These are phyloP conservation scores for Venturia aucupariae DNA, from an alignment of 2,329 filamentous ascomycete genomes.

Conservation along the genomic window DNA sequence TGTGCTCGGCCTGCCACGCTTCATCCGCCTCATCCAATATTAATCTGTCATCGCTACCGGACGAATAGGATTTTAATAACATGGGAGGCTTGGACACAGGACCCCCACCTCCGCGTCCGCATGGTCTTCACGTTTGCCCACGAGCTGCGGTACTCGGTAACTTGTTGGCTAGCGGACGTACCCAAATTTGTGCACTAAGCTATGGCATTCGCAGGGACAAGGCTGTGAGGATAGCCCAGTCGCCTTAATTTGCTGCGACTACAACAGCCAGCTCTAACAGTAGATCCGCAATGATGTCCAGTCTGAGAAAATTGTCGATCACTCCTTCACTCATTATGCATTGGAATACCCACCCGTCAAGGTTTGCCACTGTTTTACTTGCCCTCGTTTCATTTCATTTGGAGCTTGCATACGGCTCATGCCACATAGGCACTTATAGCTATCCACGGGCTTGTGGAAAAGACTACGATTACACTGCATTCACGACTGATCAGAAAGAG, in stretches of 20 bases:
- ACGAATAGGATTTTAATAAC: background rate
- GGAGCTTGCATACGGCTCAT: background rate
- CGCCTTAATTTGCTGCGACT: background rate
- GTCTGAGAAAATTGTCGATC: background rate
- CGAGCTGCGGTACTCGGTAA: background rate
- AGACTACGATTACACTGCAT: background rate
- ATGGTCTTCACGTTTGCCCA: background rate
- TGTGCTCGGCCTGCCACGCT: background rate
- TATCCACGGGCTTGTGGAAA: background rate
- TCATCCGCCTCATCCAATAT: background rate
- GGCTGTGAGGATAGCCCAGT: background rate
- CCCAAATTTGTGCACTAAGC: background rate
- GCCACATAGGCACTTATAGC: background rate
- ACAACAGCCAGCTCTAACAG: background rate
- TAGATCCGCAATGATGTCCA: background rate
- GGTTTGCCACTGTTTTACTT: background rate
- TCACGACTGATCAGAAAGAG: background rate
- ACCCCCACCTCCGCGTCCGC: background rate
- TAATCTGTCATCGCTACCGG: background rate
- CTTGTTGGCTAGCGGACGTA: background rate
- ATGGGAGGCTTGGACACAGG: background rate
- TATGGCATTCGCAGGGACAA: background rate
- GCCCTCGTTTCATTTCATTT: background rate
- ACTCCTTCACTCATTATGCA: background rate
- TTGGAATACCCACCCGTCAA: background rate